Percentiles rank a stretch among this genome's conserved stretches.
These are phyloP conservation scores for Bipolaris oryzae DNA, from an alignment of 2,329 filamentous ascomycete species.

Conservation along the genomic window DNA sequence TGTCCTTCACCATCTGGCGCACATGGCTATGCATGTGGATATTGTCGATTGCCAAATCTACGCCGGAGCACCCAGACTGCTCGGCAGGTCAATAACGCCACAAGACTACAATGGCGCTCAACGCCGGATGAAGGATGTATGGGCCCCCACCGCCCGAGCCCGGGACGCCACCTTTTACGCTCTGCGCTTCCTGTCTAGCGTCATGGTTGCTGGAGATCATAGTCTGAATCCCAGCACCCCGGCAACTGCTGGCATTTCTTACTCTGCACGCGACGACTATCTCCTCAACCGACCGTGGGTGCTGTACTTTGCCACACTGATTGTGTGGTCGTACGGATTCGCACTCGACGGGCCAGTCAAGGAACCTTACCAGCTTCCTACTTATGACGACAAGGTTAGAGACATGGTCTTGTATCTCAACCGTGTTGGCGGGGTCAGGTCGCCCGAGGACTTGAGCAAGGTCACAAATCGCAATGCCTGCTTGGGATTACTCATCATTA, in stretches of 20 bases:
- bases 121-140: conserved; percentile 82
- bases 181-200: conserved; percentile 83
- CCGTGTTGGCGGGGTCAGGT: conserved; percentile 71
- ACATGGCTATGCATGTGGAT: conserved; percentile 98
- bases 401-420: conserved; percentile 82
- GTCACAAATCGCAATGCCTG: conserved; percentile 81
- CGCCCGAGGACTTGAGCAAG: conserved; percentile 77
- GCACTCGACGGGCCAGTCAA: conserved; percentile 81
- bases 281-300: conserved; percentile 94
- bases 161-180: conserved; percentile 93
- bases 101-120: conserved; percentile 81
- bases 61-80: conserved; percentile 80
- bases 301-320: conserved; percentile 86
- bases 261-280: conserved; percentile 85
- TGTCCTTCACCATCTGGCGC: conserved; percentile 89
- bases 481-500: conserved; percentile 77
- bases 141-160: conserved; percentile 87
- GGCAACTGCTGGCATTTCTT: conserved; percentile 54
- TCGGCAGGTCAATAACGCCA: conserved; percentile 82
- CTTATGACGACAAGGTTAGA: conserved; percentile 68
- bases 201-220: conserved; percentile 69
- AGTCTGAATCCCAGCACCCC: conserved; percentile 31
- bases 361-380: conserved; percentile 59
- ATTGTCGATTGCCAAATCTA: conserved; percentile 98
- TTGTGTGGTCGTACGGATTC: conserved; percentile 95